These are phyloP conservation scores for Monilinia fructicola DNA, from an alignment of 2,329 filamentous ascomycete species.

Conservation along the genomic window DNA sequence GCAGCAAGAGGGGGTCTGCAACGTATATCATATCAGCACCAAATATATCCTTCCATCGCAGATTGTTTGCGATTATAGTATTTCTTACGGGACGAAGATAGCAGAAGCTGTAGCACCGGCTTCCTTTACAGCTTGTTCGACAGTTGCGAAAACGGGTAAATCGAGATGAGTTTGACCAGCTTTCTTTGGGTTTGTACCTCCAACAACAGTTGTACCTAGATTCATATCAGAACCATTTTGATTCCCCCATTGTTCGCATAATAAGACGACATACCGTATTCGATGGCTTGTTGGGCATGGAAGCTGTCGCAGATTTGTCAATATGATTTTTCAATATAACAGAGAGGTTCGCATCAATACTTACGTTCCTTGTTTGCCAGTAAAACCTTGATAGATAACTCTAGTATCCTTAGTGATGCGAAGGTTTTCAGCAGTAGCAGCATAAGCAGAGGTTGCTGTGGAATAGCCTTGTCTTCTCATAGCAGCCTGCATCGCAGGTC, in stretches of 20 bases:
- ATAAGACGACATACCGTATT: constrained; percentile 71
- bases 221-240: constrained; percentile 37
- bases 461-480: constrained; percentile 74
- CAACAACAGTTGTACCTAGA: constrained; percentile 91
- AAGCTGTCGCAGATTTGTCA: constrained; percentile 62
- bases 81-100: constrained; percentile 85
- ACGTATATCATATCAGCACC: constrained; percentile 33
- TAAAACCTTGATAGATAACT: constrained; percentile 96
- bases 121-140: constrained; percentile 83
- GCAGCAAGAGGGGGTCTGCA: constrained; percentile 85
- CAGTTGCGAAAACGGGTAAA: constrained; percentile 88
- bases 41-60: constrained; percentile 6
- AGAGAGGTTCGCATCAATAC: constrained; percentile 43
- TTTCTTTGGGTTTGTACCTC: constrained; percentile 99
- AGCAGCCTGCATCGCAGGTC: constrained; percentile 66
- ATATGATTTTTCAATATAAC: constrained; percentile 22
- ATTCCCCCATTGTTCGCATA: constrained; percentile 20
- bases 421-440: constrained; percentile 77
- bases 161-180: constrained; percentile 86
- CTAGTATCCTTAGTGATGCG: constrained; percentile 92
- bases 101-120: constrained; percentile 89
- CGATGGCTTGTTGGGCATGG: constrained; percentile 96
- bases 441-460: constrained; percentile 67
- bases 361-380: constrained; percentile 92
- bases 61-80: constrained; percentile 20